Base-by-base conservation (phyloP, 164 flowering plant genomes). In the Berberis vulgaris region DNA sequence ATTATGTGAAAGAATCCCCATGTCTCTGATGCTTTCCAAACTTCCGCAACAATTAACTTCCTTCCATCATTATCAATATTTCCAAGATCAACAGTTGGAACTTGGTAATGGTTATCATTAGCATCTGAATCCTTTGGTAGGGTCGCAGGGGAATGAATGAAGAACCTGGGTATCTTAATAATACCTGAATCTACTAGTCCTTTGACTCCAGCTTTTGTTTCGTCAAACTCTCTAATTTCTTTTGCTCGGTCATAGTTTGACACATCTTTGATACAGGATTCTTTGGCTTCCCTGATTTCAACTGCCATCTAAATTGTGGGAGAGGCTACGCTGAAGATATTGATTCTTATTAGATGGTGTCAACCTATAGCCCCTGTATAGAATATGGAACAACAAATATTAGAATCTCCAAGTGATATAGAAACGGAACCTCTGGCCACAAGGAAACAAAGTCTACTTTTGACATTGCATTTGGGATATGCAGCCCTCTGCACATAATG, bases 201-300 rank as follows among this genome's bases (percentile, higher is more conserved):
- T 54, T 71, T 68, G 10, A 77, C 79, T 4, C 79, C 76, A 7
- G 73, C 58, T 65, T 71, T 73, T 1, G 80, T 52, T 2, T 71
- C 68, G 41, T 76, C 74, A 6, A 76, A 73, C 6, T 71, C 79
- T 45, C 57, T 71, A 1, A 68, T 45, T 13, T 70, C 72, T 58
- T 65, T 41, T 11, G 7, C 5, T 4, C 75, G 61, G 38, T 68
- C 70, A 40, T 47, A 38, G 9, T 61, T 49, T 56, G 44, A 39
- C 12, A 7, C n/a, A 9, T 8, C 41, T 43, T 61, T 43, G 2
- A 54, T 43, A 42, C 5, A 44, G 54, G 54, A 1, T 52, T 4
- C 1, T 2, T 52, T 26, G n/a, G 54, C n/a, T 10, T 52, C 54
- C 54, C n/a, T 3, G 54, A 4, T 52, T 7, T 4, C 11, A 3